Evolutionary conservation across 108 stramenopile species (phyloP).

Genomic region (Nitzschia sp.): DNA sequence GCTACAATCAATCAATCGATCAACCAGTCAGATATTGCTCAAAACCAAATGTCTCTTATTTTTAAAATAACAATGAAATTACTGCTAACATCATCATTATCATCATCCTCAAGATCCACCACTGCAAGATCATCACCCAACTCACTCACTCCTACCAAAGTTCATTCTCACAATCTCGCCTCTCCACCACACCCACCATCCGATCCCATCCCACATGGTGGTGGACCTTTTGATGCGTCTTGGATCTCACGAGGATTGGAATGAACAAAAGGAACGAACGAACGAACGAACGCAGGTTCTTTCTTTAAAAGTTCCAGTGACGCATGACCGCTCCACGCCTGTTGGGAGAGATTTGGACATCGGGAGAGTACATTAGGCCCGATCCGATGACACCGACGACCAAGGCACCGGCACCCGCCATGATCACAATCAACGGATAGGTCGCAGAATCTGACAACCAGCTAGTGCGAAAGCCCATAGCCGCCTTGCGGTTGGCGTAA

Average conservation of each 20-base stretch:
- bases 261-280: not conserved
- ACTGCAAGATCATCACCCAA: too few relatives aligned
- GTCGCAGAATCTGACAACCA: conserved; percentile 37
- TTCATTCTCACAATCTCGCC: not conserved
- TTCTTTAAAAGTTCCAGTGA: conserved; percentile 22
- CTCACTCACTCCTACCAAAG: not conserved
- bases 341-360: conserved; percentile 32
- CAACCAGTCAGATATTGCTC: too few relatives aligned
- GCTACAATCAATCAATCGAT: too few relatives aligned
- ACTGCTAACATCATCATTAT: too few relatives aligned
- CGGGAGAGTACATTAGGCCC: conserved; percentile 20
- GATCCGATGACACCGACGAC: conserved; percentile 12
- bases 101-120: too few relatives aligned
- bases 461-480: not conserved
- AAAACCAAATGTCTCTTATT: too few relatives aligned
- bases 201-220: not conserved
- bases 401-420: conserved; percentile 15
- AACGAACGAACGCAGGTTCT: not conserved
- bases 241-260: not conserved
- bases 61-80: too few relatives aligned
- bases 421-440: conserved; percentile 29
- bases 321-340: conserved; percentile 32
- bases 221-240: not conserved
- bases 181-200: not conserved
- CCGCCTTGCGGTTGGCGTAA: conserved; percentile 8